Evolutionary conservation across 2,329 filamentous ascomycete species (phyloP), one percentile per base, ranked within the genome.

Genomic region (Xylariomycetidae sp.): DNA sequence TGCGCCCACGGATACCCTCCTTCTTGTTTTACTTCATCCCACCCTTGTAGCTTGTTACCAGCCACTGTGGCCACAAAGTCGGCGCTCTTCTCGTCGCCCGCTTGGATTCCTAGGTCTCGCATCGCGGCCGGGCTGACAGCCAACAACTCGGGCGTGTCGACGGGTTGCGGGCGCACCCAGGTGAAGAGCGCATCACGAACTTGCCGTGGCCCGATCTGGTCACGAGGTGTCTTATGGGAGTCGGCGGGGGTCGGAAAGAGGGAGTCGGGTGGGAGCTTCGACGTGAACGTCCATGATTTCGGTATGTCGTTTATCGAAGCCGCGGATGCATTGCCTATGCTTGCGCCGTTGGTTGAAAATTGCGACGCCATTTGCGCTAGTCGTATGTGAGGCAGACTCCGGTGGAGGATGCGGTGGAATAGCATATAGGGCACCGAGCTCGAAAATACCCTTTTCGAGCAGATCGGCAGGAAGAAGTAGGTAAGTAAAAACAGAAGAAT

Each of bases 1-100:
- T 98, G 92, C 19, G 92, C 89, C 92, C 92, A 98, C 0, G 92
- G 90, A 57, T 98, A 98, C 26, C 92, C 79, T 14, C 84, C 82
- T 37, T 77, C 65, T 16, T 64, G 56, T 44, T 68, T 70, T 37
- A 78, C 72, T 38, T 82, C 74, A 43, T 87, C 74, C 76, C 83
- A 85, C 31, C 88, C 90, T 35, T 84, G 76, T 10, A 95, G 72
- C 52, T 78, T 80, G 56, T 92, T 94, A 3, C 92, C 92, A 0
- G 85, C 78, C 6, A 93, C 83, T 1, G 87, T 70, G 39, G 83
- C 70, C 41, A 75, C 73, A 57, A 96, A 95, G 9, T 85, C 80
- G 1, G 84, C 72, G 0, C 76, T 84, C 30, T 75, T 60, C 29
- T 81, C 77, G 46, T 92, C 84, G 3, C 74, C 76, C 2, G 70